A percentile compares a stretch with the other conserved stretches of the same genome.
Evolutionary conservation across 257 asterid genomes (phyloP).

Genomic region (Schizonepeta tenuifolia): DNA sequence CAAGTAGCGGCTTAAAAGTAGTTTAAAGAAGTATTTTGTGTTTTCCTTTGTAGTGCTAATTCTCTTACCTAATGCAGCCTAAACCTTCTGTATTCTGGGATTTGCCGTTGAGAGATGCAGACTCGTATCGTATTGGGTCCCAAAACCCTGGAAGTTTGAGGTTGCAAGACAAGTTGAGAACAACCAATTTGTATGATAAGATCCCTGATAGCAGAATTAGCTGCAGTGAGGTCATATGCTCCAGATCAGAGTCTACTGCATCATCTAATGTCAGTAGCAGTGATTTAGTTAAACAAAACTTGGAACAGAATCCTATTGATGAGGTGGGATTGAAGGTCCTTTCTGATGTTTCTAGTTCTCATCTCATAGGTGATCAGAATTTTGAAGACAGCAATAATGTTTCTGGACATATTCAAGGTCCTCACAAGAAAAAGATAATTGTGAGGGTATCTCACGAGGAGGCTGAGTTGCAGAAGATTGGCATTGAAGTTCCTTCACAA

Average conservation of each 20-base stretch:
- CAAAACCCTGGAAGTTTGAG: conserved; percentile 45
- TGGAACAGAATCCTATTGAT: conserved; percentile 34
- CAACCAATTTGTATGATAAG: conserved; percentile 32
- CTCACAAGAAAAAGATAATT: conserved; percentile 30
- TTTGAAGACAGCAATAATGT: conserved; percentile 22
- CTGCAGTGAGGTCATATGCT: conserved; percentile 39
- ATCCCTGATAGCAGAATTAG: conserved; percentile 32
- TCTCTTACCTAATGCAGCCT: conserved; percentile 61
- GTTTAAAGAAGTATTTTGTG: conserved; percentile 11
- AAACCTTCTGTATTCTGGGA: conserved; percentile 51
- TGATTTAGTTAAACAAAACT: conserved; percentile 40
- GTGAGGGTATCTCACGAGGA: conserved; percentile 36
- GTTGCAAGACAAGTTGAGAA: conserved; percentile 42
- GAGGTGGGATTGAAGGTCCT: conserved; percentile 38
- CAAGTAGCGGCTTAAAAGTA: conserved; percentile 28
- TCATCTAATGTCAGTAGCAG: conserved; percentile 39
- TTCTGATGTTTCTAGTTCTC: conserved; percentile 38
- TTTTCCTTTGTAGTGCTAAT: conserved; percentile 33
- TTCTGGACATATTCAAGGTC: conserved; percentile 36
- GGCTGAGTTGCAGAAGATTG: conserved; percentile 46
- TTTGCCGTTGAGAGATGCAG: conserved; percentile 44
- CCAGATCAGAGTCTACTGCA: conserved; percentile 38
- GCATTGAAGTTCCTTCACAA: conserved; percentile 38
- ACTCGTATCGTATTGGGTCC: conserved; percentile 41
- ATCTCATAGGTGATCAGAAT: conserved; percentile 30